These are phyloP conservation scores for Thoreauomyces humboldtii DNA, from an alignment of 192 early-diverging fungal species.

Conservation along the genomic window DNA sequence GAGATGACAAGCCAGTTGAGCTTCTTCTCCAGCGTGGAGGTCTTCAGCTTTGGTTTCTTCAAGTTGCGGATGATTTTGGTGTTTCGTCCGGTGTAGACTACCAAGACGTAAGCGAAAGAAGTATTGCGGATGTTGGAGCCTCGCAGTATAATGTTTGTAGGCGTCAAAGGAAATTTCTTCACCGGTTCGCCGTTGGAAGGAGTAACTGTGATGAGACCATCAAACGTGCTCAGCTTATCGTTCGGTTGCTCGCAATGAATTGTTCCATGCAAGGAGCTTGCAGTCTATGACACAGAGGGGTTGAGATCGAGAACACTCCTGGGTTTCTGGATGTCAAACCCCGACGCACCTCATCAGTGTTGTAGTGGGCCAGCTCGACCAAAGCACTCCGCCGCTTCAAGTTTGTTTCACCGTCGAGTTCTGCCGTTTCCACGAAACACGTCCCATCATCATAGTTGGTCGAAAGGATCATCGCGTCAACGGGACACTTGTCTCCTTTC, in stretches of 20 bases:
- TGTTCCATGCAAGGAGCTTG: background rate
- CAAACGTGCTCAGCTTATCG: slow-evolving; percentile 46
- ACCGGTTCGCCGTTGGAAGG: slow-evolving; percentile 2
- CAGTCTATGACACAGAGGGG: background rate
- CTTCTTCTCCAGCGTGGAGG: slow-evolving; percentile 69
- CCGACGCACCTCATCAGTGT: slow-evolving; percentile 29
- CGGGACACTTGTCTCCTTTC: slow-evolving; percentile 53
- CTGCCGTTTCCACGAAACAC: slow-evolving; percentile 57
- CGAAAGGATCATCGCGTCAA: slow-evolving; percentile 48
- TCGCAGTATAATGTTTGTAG: slow-evolving; percentile 78
- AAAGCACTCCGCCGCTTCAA: slow-evolving; percentile 50
- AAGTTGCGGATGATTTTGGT: slow-evolving; percentile 58
- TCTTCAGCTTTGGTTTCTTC: slow-evolving; percentile 56
- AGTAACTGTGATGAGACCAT: slow-evolving; percentile 38
- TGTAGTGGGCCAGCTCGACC: slow-evolving; percentile 18
- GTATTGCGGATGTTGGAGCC: slow-evolving; percentile 68
- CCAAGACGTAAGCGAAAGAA: slow-evolving; percentile 40
- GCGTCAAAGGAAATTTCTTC: slow-evolving; percentile 17
- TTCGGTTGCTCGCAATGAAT: slow-evolving; percentile 57
- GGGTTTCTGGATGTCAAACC: too few relatives aligned
- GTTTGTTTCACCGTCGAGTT: slow-evolving; percentile 63
- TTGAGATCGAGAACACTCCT: too few relatives aligned
- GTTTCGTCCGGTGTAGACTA: slow-evolving; percentile 56
- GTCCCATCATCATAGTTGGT: slow-evolving; percentile 52
- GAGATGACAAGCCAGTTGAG: slow-evolving; percentile 73